Conservation (phyloP, 2,329 filamentous ascomycete genomes). For the Rutstroemia sp. region DNA sequence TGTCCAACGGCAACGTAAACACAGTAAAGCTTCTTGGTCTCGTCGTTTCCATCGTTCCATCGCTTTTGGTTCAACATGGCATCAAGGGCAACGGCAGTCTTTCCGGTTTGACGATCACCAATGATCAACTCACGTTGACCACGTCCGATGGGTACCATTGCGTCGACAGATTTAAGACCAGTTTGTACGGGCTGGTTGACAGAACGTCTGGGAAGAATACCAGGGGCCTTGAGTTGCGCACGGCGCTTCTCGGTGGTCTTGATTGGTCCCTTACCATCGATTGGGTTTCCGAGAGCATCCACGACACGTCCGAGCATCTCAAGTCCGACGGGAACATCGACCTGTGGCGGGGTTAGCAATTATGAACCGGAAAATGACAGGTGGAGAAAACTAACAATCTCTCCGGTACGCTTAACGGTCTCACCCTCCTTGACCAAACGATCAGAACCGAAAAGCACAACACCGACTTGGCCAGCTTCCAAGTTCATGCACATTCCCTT, state of each 20-base stretch:
- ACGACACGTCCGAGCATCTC: conserved; percentile 97
- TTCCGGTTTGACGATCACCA: conserved; percentile 99
- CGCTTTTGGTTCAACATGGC: conserved; percentile 99
- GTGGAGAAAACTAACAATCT: conserved; percentile 69
- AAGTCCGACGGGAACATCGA: conserved; percentile 89
- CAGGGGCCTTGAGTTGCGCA: conserved; percentile 98
- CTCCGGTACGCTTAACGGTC: conserved; percentile 98
- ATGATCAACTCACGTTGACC: conserved; percentile 99
- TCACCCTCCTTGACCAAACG: conserved; percentile 99
- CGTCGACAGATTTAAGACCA: conserved; percentile 97
- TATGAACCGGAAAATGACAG: not conserved
- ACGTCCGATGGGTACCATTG: conserved; percentile 99
- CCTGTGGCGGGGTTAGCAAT: conserved; percentile 44
- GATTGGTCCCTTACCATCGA: conserved; percentile 97
- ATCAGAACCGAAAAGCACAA: conserved; percentile 99
- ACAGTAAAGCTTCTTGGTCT: conserved; percentile 99
- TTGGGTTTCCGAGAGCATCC: conserved; percentile 97
- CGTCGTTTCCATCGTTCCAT: conserved; percentile 83
- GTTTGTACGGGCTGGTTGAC: conserved; percentile 99
- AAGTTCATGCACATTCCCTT: conserved; percentile 99
- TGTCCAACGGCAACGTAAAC: conserved; percentile 98
- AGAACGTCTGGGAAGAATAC: conserved; percentile 93
- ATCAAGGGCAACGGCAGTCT: conserved; percentile 97
- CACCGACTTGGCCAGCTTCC: conserved; percentile 99
- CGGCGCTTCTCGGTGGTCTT: conserved; percentile 87